A percentile compares a stretch with the other conserved stretches of the same genome.
phyloP scores from a whole-genome alignment of 2,329 filamentous ascomycete species.

The Diplodia seriata region DNA sequence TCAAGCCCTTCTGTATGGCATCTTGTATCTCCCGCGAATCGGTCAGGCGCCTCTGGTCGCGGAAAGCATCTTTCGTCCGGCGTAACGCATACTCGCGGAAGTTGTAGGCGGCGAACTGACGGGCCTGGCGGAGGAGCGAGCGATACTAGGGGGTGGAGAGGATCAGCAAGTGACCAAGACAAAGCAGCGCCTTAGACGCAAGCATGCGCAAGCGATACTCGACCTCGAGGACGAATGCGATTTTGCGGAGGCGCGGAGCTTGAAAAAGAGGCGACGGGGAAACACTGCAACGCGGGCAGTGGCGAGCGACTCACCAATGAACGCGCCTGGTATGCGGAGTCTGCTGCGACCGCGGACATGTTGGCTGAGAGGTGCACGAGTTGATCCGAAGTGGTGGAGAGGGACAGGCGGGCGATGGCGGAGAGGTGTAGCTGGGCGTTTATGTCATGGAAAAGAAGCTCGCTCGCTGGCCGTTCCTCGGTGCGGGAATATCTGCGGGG shows the following conservation, averaged over 20 bases:
- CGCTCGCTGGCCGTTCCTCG: slow-evolving; percentile 23
- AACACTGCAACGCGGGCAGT: slow-evolving; percentile 9
- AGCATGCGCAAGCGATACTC: background rate
- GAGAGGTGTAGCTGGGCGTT: slow-evolving; percentile 25
- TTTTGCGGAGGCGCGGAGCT: slow-evolving; percentile 4
- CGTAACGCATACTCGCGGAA: slow-evolving; percentile 96
- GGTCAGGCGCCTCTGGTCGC: slow-evolving; percentile 74
- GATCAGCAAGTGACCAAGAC: background rate
- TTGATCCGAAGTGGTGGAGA: background rate
- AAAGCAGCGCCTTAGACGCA: background rate
- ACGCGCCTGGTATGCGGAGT: slow-evolving; percentile 49
- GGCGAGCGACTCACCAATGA: slow-evolving; percentile 46
- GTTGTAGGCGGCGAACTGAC: slow-evolving; percentile 92
- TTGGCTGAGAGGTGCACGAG: background rate
- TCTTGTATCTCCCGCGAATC: slow-evolving; percentile 84
- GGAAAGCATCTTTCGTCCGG: slow-evolving; percentile 88
- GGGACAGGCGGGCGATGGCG: slow-evolving; percentile 15
- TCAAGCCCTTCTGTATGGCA: slow-evolving; percentile 84
- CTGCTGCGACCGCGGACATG: slow-evolving; percentile 42
- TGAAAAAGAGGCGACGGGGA: slow-evolving; percentile 17
- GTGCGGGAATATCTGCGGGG: slow-evolving; percentile 21
- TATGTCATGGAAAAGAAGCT: slow-evolving; percentile 32
- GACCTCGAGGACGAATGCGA: slow-evolving; percentile 2
- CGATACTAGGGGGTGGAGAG: slow-evolving; percentile 70
- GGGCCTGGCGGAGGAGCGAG: slow-evolving; percentile 83